phyloP scores from a whole-genome alignment of 176 grass and related monocot species.

The Oryza coarctata region DNA sequence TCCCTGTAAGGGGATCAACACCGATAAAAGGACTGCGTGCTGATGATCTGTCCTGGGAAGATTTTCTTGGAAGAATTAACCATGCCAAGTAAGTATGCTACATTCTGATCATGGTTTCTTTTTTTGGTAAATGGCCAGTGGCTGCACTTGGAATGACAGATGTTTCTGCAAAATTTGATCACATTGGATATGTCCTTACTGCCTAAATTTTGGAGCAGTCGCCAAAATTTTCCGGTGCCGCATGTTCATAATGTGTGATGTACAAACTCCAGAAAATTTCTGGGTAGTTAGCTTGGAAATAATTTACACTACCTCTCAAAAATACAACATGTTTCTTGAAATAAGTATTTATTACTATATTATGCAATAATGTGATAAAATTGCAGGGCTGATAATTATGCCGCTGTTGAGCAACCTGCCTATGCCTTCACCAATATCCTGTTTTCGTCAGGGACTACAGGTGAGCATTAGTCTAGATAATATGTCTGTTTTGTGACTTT shows the following conservation, averaged over 20 bases:
- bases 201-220: not conserved
- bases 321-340: not conserved
- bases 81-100: constrained; percentile 58
- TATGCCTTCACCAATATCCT: constrained; percentile 83
- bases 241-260: constrained; percentile 1
- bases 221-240: not conserved
- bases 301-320: not conserved
- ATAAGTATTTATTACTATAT: constrained; percentile 4
- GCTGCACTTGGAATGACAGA: not conserved
- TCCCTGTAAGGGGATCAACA: constrained; percentile 63
- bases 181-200: not conserved
- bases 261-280: not conserved
- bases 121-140: not conserved
- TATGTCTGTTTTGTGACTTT: not conserved
- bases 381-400: constrained; percentile 63
- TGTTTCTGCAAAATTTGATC: not conserved
- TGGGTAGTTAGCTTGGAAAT: not conserved
- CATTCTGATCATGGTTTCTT: constrained; percentile 26
- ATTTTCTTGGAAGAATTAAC: constrained; percentile 76
- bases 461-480: constrained; percentile 38
- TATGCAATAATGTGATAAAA: constrained; percentile 19
- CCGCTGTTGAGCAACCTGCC: constrained; percentile 61
- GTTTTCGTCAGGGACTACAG: constrained; percentile 96
- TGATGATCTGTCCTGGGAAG: constrained; percentile 78
- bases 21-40: constrained; percentile 55